Conservation (phyloP, 164 flowering plant species). For the Akebia trifoliata region DNA sequence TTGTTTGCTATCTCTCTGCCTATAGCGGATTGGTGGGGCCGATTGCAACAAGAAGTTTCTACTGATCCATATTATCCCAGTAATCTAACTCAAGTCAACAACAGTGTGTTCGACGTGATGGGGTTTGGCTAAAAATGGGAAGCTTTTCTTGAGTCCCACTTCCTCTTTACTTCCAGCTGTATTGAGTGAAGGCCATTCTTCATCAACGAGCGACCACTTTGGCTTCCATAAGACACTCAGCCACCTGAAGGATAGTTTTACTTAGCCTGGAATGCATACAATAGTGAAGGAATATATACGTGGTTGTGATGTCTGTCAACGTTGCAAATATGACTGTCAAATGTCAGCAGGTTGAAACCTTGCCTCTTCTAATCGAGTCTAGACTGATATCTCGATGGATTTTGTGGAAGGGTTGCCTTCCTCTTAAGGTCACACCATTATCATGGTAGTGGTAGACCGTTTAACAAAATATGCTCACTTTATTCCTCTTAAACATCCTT, state of each 20-base stretch:
- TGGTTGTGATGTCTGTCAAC: background rate
- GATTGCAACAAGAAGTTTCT: background rate
- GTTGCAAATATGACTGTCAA: background rate
- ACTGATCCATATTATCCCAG: background rate
- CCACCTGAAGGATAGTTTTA: background rate
- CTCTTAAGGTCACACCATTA: background rate
- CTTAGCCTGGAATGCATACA: background rate
- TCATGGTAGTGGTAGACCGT: background rate
- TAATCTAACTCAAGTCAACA: background rate
- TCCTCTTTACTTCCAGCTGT: background rate
- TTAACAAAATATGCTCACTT: no score
- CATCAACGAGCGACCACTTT: background rate
- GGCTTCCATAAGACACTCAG: background rate
- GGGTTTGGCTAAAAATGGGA: slow-evolving; percentile 1
- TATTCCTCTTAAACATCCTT: background rate
- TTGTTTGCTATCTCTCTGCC: background rate
- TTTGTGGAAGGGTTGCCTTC: slow-evolving; percentile 6
- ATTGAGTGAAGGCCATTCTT: background rate
- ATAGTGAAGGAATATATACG: background rate
- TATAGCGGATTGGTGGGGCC: background rate
- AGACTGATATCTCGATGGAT: slow-evolving; percentile 9
- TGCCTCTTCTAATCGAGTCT: background rate
- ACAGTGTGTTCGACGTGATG: background rate
- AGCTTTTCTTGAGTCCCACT: background rate
- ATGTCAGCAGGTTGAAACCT: background rate